Evolutionary conservation across 2,329 filamentous ascomycete species (phyloP), one percentile per base, ranked within the genome.

Genomic region (Colletotrichum abscissum): DNA sequence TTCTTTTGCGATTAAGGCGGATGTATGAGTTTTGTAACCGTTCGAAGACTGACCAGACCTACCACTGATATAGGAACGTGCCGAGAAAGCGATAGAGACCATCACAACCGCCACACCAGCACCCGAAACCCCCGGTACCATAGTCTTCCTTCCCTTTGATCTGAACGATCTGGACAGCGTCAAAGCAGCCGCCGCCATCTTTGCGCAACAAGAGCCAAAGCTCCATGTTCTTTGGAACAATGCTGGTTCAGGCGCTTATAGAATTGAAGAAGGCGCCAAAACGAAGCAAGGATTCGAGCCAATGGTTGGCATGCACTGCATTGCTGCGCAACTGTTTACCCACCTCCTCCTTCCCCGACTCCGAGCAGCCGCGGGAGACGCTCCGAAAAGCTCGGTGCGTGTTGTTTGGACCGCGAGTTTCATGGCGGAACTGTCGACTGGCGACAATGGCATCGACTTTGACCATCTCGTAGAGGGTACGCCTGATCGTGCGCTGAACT

Each of bases 181-280:
- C 75, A 84, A 82, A 67, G 66, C 80, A 0, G 79, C 82, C 1
- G 85, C 81, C 0, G 76, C 81, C 9, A 74, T 70, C 3, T 87
- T 87, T 63, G 69, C 80, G 0, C 66, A 74, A 1, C 79, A 80
- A 9, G 85, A 87, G 72, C 75, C 77, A 8, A 77, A 79, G 2
- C 81, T 88, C 1, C 81, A 87, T 62, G 81, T 87, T 6, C 78
- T 88, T 0, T 84, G 79, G 78, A 85, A 85, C 75, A 84, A 85
- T 9, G 83, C 84, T 1, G 80, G 80, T 0, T 75, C 77, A 11
- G 80, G 79, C 6, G 66, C 64, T 1, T 64, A 73, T 9, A 69
- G 63, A 1, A 26, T 78, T 0, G 74, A 77, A 4, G 22, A 60
- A 2, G 77, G 76, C 2, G 73, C 75, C 2, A 74, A 72, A 12